Evolutionary conservation across 768 basidiomycete genomes (phyloP), one percentile per base, ranked within the genome.

Genomic region (Trametes villosa): DNA sequence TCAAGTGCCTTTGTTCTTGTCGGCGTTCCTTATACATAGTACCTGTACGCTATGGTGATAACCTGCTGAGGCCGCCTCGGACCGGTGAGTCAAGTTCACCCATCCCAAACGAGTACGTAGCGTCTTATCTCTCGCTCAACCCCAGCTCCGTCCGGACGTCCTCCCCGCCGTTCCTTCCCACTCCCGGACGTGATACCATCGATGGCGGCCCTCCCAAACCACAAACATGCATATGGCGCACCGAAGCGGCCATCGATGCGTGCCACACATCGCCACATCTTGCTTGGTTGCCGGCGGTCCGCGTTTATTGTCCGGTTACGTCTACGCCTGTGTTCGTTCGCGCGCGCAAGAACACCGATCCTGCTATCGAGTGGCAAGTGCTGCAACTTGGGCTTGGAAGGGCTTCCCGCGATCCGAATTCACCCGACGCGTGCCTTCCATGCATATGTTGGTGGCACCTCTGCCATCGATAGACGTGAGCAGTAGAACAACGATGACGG

Each of bases 321-420:
- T n/a, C n/a, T n/a, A n/a, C n/a, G n/a, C n/a, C n/a, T n/a, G n/a
- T n/a, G n/a, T n/a, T n/a, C n/a, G n/a, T n/a, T n/a, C n/a, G n/a
- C n/a, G n/a, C n/a, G n/a, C n/a, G n/a, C n/a, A n/a, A n/a, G n/a
- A n/a, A n/a, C n/a, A n/a, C n/a, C n/a, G n/a, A n/a, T n/a, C n/a
- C n/a, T n/a, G n/a, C n/a, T n/a, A n/a, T n/a, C n/a, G n/a, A n/a
- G n/a, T 4, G 4, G 36, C 15, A 38, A 18, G 36, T 18, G 8
- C 9, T 8, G 15, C n/a, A 38, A 15, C 36, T 38, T 38, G 13
- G 36, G n/a, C n/a, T 18, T 38, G 36, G 36, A 4, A 4, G 36
- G 13, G 44, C 29, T 54, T 54, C 53, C 30, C 42, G 44, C 40
- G 55, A 56, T 56, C 55, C 55, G 55, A 38, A 34, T 33, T 17